Evolutionary conservation across 2,329 filamentous ascomycete species (phyloP).

Genomic region (Trichoderma koningii): DNA sequence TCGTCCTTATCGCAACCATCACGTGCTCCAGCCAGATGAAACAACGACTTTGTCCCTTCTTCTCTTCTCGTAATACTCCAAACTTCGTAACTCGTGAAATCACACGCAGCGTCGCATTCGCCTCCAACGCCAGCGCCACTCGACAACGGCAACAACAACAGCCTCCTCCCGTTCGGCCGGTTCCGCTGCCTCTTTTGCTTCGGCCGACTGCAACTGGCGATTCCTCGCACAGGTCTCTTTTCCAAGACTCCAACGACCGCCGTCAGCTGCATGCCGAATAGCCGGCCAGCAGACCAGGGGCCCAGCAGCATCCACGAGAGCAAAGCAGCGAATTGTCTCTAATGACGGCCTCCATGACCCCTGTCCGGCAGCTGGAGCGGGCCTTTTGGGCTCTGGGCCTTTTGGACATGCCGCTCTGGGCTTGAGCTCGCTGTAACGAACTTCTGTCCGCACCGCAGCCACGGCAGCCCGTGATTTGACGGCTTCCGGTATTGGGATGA

Average conservation of each 20-base stretch:
- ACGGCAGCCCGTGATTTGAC: neutral
- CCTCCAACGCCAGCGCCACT: neutral
- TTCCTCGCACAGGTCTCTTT: neutral
- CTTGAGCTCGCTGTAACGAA: slow-evolving; percentile 23
- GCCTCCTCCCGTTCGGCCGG: slow-evolving; percentile 4
- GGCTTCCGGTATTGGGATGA: neutral
- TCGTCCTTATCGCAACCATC: slow-evolving; percentile 1
- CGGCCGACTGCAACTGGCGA: neutral
- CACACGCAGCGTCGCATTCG: neutral
- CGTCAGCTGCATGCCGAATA: slow-evolving; percentile 22
- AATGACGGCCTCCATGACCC: neutral
- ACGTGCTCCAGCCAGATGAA: neutral
- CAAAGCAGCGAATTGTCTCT: neutral
- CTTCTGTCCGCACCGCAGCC: slow-evolving; percentile 4
- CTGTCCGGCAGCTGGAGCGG: neutral
- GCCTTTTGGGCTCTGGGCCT: neutral
- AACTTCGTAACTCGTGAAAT: no score
- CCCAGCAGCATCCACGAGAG: neutral
- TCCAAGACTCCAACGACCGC: neutral
- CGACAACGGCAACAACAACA: neutral
- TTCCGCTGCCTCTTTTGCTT: neutral
- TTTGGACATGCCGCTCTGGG: slow-evolving; percentile 25
- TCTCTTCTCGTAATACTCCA: no score
- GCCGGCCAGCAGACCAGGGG: slow-evolving; percentile 8
- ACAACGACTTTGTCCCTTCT: neutral